Conservation (phyloP, 495 filamentous ascomycete species). For the Thermochaetoides thermophila region DNA sequence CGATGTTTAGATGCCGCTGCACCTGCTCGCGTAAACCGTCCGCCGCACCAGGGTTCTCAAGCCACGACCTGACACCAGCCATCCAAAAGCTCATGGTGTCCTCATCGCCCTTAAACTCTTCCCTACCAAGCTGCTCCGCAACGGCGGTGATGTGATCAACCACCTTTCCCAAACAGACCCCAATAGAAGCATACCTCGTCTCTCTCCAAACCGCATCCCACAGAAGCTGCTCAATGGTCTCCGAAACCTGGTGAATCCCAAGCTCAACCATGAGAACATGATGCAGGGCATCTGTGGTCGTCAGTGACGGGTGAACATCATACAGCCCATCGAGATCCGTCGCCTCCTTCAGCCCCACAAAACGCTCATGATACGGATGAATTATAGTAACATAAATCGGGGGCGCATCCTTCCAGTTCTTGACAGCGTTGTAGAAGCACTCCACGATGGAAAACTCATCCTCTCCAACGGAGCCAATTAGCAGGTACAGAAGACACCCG, state of each 20-base stretch:
- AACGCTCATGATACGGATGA: conserved; percentile 10
- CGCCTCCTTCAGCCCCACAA: conserved; percentile 1
- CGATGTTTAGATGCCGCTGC: conserved; percentile 9
- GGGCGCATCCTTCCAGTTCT: conserved; percentile 6
- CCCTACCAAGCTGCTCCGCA: background rate
- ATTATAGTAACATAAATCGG: conserved; percentile 9
- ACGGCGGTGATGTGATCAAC: background rate
- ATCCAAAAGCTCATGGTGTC: conserved; percentile 1
- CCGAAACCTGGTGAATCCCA: conserved; percentile 2
- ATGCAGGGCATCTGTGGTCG: conserved; percentile 9
- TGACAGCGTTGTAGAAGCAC: conserved; percentile 2
- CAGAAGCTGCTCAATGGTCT: conserved; percentile 5
- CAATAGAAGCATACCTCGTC: conserved; percentile 8
- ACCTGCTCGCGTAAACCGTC: conserved; percentile 6
- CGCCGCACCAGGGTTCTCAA: conserved; percentile 3
- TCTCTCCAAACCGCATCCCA: conserved; percentile 11
- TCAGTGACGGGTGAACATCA: conserved; percentile 11
- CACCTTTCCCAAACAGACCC: conserved; percentile 2
- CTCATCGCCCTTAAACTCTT: background rate
- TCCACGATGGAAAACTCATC: conserved; percentile 11
- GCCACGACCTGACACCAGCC: conserved; percentile 2
- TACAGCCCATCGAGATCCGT: conserved; percentile 10
- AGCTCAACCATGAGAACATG: conserved; percentile 7
- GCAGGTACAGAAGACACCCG: conserved; percentile 7
- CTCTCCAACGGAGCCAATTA: conserved; percentile 7